A percentile compares a stretch with the other conserved stretches of the same genome.
Evolutionary conservation across 305 asterid genomes (phyloP).

Genomic region (Rubia tinctorum): DNA sequence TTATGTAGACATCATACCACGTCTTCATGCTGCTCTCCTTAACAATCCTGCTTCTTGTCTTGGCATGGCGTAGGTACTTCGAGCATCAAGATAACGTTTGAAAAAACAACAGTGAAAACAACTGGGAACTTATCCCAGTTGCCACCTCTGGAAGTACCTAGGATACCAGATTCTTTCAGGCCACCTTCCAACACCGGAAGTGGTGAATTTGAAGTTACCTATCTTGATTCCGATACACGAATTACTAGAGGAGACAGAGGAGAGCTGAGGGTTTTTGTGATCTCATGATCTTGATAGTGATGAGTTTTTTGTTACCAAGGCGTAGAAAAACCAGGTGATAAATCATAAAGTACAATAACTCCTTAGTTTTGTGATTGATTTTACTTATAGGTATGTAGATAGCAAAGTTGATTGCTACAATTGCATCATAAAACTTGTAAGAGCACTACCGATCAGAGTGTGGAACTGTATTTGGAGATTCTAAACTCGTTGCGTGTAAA

Average conservation of each 20-base stretch:
- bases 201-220: slow-evolving; percentile 89
- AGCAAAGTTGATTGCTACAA: not conserved
- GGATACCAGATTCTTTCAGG: slow-evolving; percentile 65
- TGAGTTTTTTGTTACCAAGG: not conserved
- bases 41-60: slow-evolving; percentile 9
- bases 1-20: not conserved
- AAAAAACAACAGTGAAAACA: slow-evolving; percentile 85
- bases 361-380: not conserved
- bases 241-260: slow-evolving; percentile 83
- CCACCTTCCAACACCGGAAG: slow-evolving; percentile 60
- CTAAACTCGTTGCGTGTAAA: not conserved
- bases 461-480: not conserved
- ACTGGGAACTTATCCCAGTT: slow-evolving; percentile 76
- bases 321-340: not conserved
- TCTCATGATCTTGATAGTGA: slow-evolving; percentile 32
- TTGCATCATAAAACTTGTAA: not conserved
- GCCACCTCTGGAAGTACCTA: slow-evolving; percentile 82
- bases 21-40: slow-evolving; percentile 7
- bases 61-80: slow-evolving; percentile 39
- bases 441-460: not conserved
- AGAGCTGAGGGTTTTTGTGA: slow-evolving; percentile 86
- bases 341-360: not conserved
- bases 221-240: slow-evolving; percentile 67
- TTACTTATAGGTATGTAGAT: slow-evolving; percentile 1
- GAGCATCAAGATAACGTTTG: slow-evolving; percentile 66